Evolutionary conservation across 2,329 filamentous ascomycete species (phyloP), one percentile per base, ranked within the genome.

Genomic region (Pyrenochaeta sp.): DNA sequence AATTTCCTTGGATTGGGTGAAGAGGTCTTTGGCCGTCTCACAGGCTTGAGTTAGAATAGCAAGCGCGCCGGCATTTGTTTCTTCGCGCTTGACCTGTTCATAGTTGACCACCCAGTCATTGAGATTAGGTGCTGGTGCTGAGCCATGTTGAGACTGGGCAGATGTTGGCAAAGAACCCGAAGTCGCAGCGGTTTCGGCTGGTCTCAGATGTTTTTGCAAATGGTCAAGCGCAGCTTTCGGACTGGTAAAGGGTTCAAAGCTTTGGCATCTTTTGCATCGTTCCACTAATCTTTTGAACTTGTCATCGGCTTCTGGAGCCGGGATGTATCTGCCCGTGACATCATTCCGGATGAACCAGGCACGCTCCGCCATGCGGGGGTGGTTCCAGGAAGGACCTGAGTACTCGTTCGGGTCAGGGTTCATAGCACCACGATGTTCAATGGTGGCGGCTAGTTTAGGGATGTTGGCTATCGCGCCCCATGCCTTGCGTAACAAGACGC

Each of bases 401-500:
- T 61, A 62, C 19, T 65, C 61, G 3, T 58, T 43, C 1, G 48
- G 24, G 25, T 62, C 56, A 3, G 37, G 15, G 22, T 53, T 40
- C 39, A 54, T 27, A 44, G 60, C 40, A 13, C 36, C 50, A 19
- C 53, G 55, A 6, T 55, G 27, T 28, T 51, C 40, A 8, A 65
- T 37, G 9, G 30, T 39, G 3, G 24, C 36, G 13, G 52, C 57
- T 2, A 57, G 39, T 1, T 58, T 25, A 12, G 46, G 22, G 9
- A 75, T 59, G n/a, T 59, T 68, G 2, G 43, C 49, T 60, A 74
- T 56, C 9, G 68, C 68, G 9, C 66, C 67, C 68, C 71, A 74
- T 1, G 68, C 24, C 55, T 74, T 75, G 36, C 66, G 61, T 13
- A 75, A 50, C 32, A 71, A 56, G 0, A 51, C 51, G 44, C 52